Percentiles rank a stretch among this genome's conserved stretches.
These are phyloP conservation scores for Cercospora nicotianae DNA, from an alignment of 2,329 filamentous ascomycete genomes.

Conservation along the genomic window DNA sequence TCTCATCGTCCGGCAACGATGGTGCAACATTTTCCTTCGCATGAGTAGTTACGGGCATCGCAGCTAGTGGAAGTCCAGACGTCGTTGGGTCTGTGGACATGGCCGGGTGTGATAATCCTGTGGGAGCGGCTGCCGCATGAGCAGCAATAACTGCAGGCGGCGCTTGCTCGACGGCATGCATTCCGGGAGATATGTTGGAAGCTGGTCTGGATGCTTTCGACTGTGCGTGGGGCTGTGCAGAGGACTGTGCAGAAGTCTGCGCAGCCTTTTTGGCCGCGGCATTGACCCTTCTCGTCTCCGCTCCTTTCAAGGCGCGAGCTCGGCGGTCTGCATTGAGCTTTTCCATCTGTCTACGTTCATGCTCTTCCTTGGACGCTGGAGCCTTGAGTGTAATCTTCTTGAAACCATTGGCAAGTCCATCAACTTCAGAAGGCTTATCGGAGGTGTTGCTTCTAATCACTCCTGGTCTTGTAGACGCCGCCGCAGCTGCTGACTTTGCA, in stretches of 20 bases:
- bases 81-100: background rate
- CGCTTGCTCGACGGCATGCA: background rate
- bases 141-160: background rate
- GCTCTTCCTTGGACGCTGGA: constrained; percentile 55
- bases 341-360: constrained; percentile 45
- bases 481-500: constrained; percentile 38
- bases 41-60: background rate
- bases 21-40: constrained; percentile 6
- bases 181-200: background rate
- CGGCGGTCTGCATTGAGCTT: constrained; percentile 48
- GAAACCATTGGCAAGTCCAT: constrained; percentile 54
- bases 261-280: constrained; percentile 37
- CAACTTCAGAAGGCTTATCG: constrained; percentile 43
- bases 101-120: background rate
- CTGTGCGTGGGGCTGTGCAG: background rate
- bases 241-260: constrained; percentile 13
- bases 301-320: constrained; percentile 37
- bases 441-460: constrained; percentile 5
- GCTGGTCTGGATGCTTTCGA: background rate
- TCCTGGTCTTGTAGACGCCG: constrained; percentile 5
- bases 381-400: constrained; percentile 61
- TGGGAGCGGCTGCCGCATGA: background rate
- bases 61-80: background rate
- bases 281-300: constrained; percentile 37
- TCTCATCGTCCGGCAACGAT: background rate